Conservation (phyloP, 768 basidiomycete species). For the Macrocybe gigantea region DNA sequence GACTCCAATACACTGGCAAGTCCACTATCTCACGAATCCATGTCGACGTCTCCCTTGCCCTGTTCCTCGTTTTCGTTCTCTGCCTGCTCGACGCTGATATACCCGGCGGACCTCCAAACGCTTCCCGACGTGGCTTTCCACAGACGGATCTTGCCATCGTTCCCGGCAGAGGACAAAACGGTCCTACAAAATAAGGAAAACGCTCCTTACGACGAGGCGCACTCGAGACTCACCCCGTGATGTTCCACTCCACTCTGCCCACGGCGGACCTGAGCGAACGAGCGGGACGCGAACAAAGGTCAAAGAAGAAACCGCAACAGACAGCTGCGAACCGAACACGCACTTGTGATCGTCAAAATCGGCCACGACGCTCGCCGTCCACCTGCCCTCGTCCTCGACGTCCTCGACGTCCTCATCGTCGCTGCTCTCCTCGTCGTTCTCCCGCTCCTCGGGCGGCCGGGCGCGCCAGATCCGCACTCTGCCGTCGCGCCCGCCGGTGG, state of each 20-base stretch:
- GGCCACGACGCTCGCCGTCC: constrained; percentile 72
- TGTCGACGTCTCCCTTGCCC: constrained; percentile 34
- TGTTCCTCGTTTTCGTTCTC: constrained; percentile 26
- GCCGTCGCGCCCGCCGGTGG: constrained; percentile 85
- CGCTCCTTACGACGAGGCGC: not conserved
- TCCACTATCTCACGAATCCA: constrained; percentile 24
- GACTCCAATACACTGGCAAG: no score
- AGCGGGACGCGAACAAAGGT: no score
- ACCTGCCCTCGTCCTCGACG: constrained; percentile 46
- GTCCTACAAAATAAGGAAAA: constrained; percentile 42
- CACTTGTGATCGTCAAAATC: constrained; percentile 88
- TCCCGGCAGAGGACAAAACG: constrained; percentile 76
- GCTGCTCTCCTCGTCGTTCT: constrained; percentile 27
- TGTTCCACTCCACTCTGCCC: constrained; percentile 91
- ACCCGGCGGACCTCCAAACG: constrained; percentile 81
- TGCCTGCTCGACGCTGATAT: constrained; percentile 74
- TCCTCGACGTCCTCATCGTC: constrained; percentile 31
- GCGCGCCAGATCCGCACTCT: constrained; percentile 88
- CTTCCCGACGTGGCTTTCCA: constrained; percentile 77
- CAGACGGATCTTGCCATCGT: constrained; percentile 74
- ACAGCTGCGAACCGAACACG: constrained; percentile 11
- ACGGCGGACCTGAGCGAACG: constrained; percentile 52
- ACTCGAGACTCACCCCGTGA: constrained; percentile 57
- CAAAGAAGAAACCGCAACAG: not conserved
- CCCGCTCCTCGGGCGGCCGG: constrained; percentile 47